Percentiles rank a stretch among this genome's conserved stretches.
Conservation (phyloP, 148 eudicot genomes). For the Chenopodium album region DNA sequence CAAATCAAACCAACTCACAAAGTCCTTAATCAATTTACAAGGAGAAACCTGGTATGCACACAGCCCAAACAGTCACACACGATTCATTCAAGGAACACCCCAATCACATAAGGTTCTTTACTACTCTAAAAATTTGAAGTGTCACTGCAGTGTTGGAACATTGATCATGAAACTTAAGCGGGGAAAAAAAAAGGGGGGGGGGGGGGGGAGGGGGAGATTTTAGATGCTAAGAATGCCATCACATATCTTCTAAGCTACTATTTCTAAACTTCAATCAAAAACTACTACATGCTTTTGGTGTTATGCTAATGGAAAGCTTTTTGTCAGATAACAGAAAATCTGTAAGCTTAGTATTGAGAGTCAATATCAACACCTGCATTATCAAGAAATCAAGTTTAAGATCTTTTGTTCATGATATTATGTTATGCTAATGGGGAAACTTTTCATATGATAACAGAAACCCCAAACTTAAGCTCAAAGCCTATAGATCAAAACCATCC, state of each 20-base stretch:
- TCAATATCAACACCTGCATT: not conserved
- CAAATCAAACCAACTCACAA: not conserved
- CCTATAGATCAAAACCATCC: not conserved
- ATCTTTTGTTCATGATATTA: too few species aligned
- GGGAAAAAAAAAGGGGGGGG: too few species aligned
- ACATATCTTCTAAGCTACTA: not conserved
- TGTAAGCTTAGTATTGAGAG: not conserved
- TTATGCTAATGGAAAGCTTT: not conserved
- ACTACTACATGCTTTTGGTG: not conserved
- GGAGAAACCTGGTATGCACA: not conserved
- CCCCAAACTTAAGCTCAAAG: not conserved
- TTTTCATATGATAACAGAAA: too few species aligned
- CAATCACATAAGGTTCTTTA: not conserved
- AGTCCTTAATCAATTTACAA: not conserved
- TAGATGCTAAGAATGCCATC: not conserved
- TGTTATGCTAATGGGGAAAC: too few species aligned
- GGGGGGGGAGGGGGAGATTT: not conserved
- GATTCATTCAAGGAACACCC: not conserved
- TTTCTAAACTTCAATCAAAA: not conserved
- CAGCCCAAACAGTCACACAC: not conserved
- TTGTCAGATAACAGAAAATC: not conserved
- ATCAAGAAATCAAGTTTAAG: not conserved
- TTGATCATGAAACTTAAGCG: not conserved
- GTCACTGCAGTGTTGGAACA: not conserved
- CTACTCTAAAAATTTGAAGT: too few species aligned